phyloP scores from a whole-genome alignment of 2,329 filamentous ascomycete species.

The Salinomyces thailandicus region DNA sequence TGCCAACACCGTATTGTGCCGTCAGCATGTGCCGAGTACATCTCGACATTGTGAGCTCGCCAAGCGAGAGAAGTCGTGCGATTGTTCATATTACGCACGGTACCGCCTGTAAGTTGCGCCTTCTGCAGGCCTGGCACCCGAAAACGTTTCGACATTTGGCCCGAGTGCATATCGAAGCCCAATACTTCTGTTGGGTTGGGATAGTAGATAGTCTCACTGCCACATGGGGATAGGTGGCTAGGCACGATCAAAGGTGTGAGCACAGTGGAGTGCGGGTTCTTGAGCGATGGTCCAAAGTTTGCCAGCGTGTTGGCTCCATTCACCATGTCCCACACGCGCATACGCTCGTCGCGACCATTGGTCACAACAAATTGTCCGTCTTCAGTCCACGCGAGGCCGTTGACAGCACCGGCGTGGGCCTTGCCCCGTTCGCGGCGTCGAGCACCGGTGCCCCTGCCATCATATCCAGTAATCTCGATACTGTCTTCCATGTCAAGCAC shows the following conservation, averaged over 20 bases:
- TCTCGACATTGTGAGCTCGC: constrained; percentile 57
- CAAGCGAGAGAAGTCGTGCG: constrained; percentile 68
- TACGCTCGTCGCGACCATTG: constrained; percentile 69
- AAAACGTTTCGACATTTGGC: constrained; percentile 59
- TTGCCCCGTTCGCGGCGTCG: constrained; percentile 31
- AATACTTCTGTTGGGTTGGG: constrained; percentile 68
- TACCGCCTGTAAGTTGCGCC: constrained; percentile 5
- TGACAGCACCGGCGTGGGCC: constrained; percentile 74
- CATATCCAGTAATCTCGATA: constrained; percentile 49
- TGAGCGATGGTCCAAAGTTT: constrained; percentile 73
- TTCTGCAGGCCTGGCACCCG: constrained; percentile 44
- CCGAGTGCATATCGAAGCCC: constrained; percentile 68
- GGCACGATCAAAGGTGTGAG: constrained; percentile 47
- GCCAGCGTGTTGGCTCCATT: constrained; percentile 79
- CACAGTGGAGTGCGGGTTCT: constrained; percentile 47
- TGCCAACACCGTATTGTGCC: constrained; percentile 75
- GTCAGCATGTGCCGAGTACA: constrained; percentile 77
- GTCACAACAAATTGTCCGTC: constrained; percentile 68
- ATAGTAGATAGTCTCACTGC: constrained; percentile 63
- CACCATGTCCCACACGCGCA: constrained; percentile 76
- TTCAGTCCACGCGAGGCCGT: constrained; percentile 75
- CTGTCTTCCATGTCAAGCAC: constrained; percentile 77
- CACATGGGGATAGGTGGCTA: constrained; percentile 43
- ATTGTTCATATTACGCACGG: constrained; percentile 29
- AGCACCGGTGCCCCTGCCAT: constrained; percentile 35